Evolutionary conservation across 148 eudicot genomes (phyloP).

Genomic region (Cornus suecica): DNA sequence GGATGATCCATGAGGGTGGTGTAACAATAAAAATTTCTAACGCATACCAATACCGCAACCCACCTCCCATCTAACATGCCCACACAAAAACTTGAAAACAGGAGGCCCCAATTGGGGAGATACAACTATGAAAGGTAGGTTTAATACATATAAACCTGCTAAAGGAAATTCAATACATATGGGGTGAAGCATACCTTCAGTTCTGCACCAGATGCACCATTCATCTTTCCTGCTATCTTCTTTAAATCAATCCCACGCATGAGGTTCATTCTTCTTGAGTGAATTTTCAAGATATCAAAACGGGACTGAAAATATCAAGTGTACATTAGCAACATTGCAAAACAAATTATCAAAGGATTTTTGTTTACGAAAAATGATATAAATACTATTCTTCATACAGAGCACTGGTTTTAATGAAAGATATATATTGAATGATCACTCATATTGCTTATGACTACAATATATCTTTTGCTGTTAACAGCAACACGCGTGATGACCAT

Average conservation of each 20-base stretch:
- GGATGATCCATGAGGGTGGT: too few species aligned
- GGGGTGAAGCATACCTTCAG: slow-evolving; percentile 37
- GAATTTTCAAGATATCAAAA: slow-evolving; percentile 61
- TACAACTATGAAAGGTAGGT: too few species aligned
- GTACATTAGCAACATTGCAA: neutral
- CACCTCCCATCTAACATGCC: too few species aligned
- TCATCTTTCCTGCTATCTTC: slow-evolving; percentile 68
- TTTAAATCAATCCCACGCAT: slow-evolving; percentile 65
- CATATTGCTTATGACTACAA: neutral
- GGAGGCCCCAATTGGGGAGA: too few species aligned
- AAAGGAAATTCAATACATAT: neutral
- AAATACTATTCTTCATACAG: neutral
- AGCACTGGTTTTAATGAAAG: neutral
- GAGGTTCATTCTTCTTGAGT: slow-evolving; percentile 67
- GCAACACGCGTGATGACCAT: neutral
- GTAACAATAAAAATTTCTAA: too few species aligned
- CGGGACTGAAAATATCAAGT: slow-evolving; percentile 43
- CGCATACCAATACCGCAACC: too few species aligned
- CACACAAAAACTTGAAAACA: too few species aligned
- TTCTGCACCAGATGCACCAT: slow-evolving; percentile 64
- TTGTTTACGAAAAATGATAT: neutral
- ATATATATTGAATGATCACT: neutral
- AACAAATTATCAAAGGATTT: neutral
- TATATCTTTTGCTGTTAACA: neutral
- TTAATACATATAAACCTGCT: too few species aligned